Conservation (phyloP, 805 yeast genomes). For the Torulaspora franciscae region DNA sequence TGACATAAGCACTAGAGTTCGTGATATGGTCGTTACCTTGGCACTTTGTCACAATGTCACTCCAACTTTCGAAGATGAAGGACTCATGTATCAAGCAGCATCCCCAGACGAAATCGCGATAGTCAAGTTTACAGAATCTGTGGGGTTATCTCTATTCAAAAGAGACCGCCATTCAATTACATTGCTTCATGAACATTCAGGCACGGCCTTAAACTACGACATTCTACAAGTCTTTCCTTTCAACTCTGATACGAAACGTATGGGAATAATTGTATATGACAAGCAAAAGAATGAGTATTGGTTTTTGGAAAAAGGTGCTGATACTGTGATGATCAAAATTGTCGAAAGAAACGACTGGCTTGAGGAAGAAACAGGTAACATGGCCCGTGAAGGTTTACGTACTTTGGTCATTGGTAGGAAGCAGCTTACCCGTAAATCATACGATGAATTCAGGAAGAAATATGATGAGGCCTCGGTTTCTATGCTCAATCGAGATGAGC, state of each 20-base stretch:
- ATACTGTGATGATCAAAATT: conserved; percentile 80
- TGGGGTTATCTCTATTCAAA: conserved; percentile 73
- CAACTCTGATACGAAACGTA: conserved; percentile 90
- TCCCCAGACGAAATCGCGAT: conserved; percentile 98
- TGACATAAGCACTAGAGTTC: conserved; percentile 69
- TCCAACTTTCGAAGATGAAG: conserved; percentile 79
- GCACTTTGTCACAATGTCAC: conserved; percentile 98
- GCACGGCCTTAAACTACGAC: conserved; percentile 50
- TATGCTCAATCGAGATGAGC: conserved; percentile 73
- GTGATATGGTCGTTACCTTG: conserved; percentile 74
- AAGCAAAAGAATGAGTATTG: conserved; percentile 60
- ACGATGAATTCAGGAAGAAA: conserved; percentile 57
- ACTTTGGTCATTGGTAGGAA: conserved; percentile 93
- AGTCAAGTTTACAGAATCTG: conserved; percentile 81
- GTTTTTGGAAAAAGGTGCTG: conserved; percentile 95
- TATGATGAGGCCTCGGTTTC: conserved; percentile 71
- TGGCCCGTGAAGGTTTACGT: conserved; percentile 97
- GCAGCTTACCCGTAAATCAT: conserved; percentile 49
- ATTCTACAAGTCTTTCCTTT: conserved; percentile 87
- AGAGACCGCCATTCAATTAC: conserved; percentile 79
- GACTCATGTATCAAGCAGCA: conserved; percentile 86
- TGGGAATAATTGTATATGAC: conserved; percentile 84
- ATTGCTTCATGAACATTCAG: conserved; percentile 56
- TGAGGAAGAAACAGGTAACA: conserved; percentile 93
- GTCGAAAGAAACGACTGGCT: conserved; percentile 91